Conservation (phyloP, 345 rosid genomes). For the Aquilaria sinensis region DNA sequence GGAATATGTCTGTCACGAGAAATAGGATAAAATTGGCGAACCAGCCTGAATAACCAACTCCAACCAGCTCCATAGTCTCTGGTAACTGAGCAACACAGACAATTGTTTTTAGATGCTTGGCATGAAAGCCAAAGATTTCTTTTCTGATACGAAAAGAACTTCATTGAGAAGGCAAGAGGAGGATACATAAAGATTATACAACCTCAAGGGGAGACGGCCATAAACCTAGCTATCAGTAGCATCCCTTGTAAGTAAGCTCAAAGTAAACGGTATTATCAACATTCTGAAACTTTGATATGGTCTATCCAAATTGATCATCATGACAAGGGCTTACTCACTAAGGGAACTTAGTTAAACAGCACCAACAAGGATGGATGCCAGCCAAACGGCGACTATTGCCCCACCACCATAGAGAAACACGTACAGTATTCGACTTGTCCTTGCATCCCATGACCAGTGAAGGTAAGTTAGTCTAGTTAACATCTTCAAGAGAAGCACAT, state of each 20-base stretch:
- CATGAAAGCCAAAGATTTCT: no score
- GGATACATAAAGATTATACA: no score
- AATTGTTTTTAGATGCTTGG: conserved; percentile 5
- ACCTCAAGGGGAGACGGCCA: no score
- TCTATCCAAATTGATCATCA: no score
- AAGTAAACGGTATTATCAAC: no score
- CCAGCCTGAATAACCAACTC: conserved; percentile 99
- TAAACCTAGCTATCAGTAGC: no score
- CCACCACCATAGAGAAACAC: conserved; percentile 94
- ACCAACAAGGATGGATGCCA: conserved; percentile 71
- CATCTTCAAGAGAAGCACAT: background rate
- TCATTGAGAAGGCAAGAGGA: no score
- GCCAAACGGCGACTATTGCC: conserved; percentile 89
- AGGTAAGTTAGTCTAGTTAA: conserved; percentile 4
- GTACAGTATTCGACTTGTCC: conserved; percentile 57
- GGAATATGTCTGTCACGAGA: no score
- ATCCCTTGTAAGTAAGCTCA: no score
- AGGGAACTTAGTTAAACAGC: conserved; percentile 90
- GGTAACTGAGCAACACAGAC: conserved; percentile 55
- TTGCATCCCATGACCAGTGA: conserved; percentile 77
- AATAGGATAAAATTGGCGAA: conserved; percentile 2
- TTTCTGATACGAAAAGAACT: no score
- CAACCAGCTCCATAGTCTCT: conserved; percentile 88
- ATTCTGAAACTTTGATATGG: no score
- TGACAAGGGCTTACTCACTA: conserved; percentile 43